phyloP scores from a whole-genome alignment of 441 rosid genomes.

The Macaranga tanarius region DNA sequence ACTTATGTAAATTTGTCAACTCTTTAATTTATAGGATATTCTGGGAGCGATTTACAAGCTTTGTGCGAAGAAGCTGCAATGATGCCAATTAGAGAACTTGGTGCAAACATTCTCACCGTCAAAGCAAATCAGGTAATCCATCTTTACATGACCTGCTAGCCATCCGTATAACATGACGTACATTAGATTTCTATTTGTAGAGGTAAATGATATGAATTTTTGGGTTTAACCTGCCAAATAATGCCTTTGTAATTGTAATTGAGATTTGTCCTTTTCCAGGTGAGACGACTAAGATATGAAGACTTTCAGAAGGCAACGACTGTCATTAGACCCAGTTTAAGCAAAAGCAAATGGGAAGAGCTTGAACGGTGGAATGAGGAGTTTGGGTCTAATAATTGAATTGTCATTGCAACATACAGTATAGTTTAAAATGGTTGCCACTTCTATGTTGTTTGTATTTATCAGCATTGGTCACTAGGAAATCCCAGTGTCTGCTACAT shows the following conservation, averaged over 20 bases:
- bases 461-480: background rate
- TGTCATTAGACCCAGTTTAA: constrained; percentile 86
- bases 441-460: background rate
- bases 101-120: constrained; percentile 68
- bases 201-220: background rate
- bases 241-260: background rate
- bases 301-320: constrained; percentile 79
- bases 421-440: background rate
- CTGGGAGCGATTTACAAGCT: constrained; percentile 97
- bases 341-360: constrained; percentile 88
- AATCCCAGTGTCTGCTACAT: background rate
- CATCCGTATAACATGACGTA: background rate
- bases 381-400: constrained; percentile 65
- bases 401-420: background rate
- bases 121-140: constrained; percentile 76
- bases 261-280: constrained; percentile 39
- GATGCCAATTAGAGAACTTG: constrained; percentile 98
- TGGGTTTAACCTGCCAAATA: background rate
- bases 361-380: constrained; percentile 86
- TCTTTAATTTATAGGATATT: constrained; percentile 59
- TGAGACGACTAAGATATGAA: constrained; percentile 68
- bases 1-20: constrained; percentile 1
- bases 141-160: background rate
- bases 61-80: constrained; percentile 98
- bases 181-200: background rate